Evolutionary conservation across 129 eudicot genomes (phyloP).

Genomic region (Glebionis coronaria): DNA sequence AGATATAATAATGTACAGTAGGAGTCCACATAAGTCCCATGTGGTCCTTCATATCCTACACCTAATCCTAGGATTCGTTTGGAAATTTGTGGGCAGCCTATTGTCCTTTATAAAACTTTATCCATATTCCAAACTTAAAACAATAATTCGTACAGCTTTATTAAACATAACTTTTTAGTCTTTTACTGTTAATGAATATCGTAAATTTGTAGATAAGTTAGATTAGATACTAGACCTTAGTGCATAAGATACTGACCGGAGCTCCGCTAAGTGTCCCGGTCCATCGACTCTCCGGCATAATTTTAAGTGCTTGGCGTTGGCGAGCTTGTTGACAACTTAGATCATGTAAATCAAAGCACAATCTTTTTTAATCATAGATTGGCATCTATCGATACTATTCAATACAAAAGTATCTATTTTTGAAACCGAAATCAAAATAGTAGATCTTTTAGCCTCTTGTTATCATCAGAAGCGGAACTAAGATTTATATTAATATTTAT

Average conservation of each 20-base stretch:
- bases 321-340: too few species aligned
- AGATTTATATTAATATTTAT: too few species aligned
- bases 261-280: too few species aligned
- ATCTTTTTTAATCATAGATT: too few species aligned
- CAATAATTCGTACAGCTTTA: constrained; percentile 12
- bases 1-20: background rate
- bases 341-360: too few species aligned
- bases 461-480: too few species aligned
- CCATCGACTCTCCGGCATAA: too few species aligned
- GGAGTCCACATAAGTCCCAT: constrained; percentile 22
- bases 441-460: background rate
- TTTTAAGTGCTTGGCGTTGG: too few species aligned
- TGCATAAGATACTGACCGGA: too few species aligned
- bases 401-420: background rate
- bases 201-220: too few species aligned
- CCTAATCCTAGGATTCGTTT: constrained; percentile 34
- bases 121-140: background rate
- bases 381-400: background rate
- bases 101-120: constrained; percentile 16
- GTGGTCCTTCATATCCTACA: constrained; percentile 28
- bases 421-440: background rate
- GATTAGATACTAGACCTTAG: too few species aligned
- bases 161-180: background rate
- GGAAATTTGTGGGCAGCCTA: constrained; percentile 31
- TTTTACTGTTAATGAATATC: background rate